Base-by-base conservation (phyloP, 768 basidiomycete genomes). In the Boletus sensibilis region DNA sequence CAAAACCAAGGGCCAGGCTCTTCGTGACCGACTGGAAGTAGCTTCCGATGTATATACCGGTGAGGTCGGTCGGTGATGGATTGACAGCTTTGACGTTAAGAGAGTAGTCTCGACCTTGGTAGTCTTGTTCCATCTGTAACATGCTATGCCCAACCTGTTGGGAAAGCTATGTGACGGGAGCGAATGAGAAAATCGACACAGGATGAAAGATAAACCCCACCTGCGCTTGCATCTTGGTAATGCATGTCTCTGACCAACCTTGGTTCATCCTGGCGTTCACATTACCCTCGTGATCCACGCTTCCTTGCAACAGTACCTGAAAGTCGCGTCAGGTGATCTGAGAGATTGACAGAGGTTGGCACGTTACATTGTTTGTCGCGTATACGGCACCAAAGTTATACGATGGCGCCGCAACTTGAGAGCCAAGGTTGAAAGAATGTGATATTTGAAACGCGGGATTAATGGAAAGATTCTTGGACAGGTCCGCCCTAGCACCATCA, bases 401-500 rank as follows among this genome's bases (percentile, higher is more conserved):
- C 31, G 88, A 89, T 14, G 96, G 82, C 1, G 92, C 83, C 0
- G 80, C 74, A n/a, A 86, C 83, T 72, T 90, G 88, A 20, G 92
- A 93, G 20, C 93, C 97, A 55, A 98, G 78, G 56, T 87, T 81
- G 76, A 99, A 98, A 23, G 94, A 91, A 73, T 99, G 97, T 58
- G 94, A 95, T 65, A 98, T 90, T 79, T 98, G 96, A 83, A 98
- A 98, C 49, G 91, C 85, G n/a, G 97, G 97, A 72, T 85, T 92
- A 72, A 89, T 81, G 29, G 94, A 96, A 64, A 98, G 79, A 64
- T 83, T 88, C 77, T 98, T 99, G 46, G 92, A 89, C 64, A 98
- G 79, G 78, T 99, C 97, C 33, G 96, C 97, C 64, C 95, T 82
- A 27, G 90, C 97, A 62, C 97, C 97, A 78, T 99, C 97, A 72